phyloP scores from a whole-genome alignment of 306 rosid genomes.

The Styphnolobium japonicum region DNA sequence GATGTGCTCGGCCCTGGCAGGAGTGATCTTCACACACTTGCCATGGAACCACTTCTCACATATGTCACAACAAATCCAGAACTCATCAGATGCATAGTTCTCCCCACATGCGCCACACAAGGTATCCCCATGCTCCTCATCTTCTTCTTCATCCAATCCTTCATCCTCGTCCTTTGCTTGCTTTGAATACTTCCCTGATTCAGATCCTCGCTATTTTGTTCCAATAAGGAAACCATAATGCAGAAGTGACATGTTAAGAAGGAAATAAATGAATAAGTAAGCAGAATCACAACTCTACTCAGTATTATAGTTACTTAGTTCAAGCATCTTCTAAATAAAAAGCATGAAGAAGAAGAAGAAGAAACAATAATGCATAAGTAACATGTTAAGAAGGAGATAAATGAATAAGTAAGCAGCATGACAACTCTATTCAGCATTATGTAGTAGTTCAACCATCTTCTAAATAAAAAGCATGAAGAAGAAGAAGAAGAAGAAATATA shows the following conservation, averaged over 20 bases:
- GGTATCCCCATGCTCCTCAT: slow-evolving; percentile 49
- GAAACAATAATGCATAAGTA: background rate
- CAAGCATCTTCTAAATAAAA: background rate
- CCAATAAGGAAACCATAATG: background rate
- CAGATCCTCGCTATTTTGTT: slow-evolving; percentile 47
- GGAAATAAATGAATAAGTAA: background rate
- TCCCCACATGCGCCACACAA: slow-evolving; percentile 41
- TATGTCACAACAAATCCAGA: slow-evolving; percentile 57
- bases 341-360: background rate
- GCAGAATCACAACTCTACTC: background rate
- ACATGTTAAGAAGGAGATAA: background rate
- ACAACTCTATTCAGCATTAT: background rate
- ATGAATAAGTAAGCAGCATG: background rate
- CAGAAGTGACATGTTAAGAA: background rate
- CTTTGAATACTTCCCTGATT: slow-evolving; percentile 33
- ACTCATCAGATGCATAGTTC: slow-evolving; percentile 31
- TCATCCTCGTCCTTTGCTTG: slow-evolving; percentile 48
- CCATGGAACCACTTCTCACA: slow-evolving; percentile 59
- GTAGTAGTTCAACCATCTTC: too few relatives aligned
- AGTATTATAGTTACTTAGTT: background rate
- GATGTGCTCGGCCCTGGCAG: slow-evolving; percentile 40
- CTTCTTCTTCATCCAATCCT: slow-evolving; percentile 28
- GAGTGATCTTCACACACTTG: slow-evolving; percentile 46
- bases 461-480: too few relatives aligned
- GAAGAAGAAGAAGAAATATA: background rate